Base-by-base conservation (phyloP, 208 protist species). In the Leishmania tropica region DNA sequence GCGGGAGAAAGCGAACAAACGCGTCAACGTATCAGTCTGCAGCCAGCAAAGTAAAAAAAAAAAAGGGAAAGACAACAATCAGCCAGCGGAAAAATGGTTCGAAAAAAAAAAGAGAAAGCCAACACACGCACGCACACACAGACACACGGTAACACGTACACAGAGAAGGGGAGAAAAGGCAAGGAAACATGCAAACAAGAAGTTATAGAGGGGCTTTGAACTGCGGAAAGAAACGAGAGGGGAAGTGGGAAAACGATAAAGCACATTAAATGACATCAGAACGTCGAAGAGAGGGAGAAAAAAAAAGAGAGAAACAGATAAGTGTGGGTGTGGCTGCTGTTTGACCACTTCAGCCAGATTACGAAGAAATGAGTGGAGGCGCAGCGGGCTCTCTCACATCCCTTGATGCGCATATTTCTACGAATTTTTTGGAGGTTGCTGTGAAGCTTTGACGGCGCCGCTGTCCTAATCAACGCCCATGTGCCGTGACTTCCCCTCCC, bases 261-360 rank as follows among this genome's bases (percentile, higher is more conserved):
- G 24, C 24, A 53, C n/a, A 74, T 37, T 37, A 74, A 11, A 28
- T 2, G 2, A 37, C 21, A 74, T 8, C 28, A 73, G 56, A 68
- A 64, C 21, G n/a, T 31, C 3, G 19, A 17, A 74, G 78, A 74
- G 78, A n/a, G 71, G 37, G 11, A 76, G 10, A 17, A 83, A 76
- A 37, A 19, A 83, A 65, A 84, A n/a, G 84, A 67, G 40, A 58
- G 40, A 56, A 76, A 76, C 47, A 47, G 51, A 62, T 3, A 54
- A n/a, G 10, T 42, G 28, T 51, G 42, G 8, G 73, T 62, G 19
- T 40, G 19, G n/a, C 6, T 60, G 11, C 37, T 74, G 70, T 35
- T 35, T 37, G 8, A 54, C 21, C 11, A 21, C 24, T 75, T 71
- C 48, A 15, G 28, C 6, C 35, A n/a, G 2, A 64, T 54, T 42